Percentiles rank a stretch among this genome's conserved stretches.
Conservation (phyloP, 176 grass and related monocot species). For the Phoenix dactylifera region DNA sequence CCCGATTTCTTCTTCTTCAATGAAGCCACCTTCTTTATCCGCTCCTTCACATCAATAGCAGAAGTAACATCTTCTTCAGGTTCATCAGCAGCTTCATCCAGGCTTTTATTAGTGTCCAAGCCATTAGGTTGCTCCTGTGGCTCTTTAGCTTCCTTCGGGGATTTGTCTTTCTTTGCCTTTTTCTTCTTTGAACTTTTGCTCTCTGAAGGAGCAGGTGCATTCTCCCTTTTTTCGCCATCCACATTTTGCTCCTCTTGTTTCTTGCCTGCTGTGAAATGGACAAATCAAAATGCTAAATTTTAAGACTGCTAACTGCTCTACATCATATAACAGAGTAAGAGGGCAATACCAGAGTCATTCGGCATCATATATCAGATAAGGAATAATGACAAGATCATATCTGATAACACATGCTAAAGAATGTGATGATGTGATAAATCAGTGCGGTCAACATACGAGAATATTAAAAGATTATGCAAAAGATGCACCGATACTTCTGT, state of each 20-base stretch:
- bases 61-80: conserved; percentile 37
- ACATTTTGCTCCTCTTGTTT: conserved; percentile 39
- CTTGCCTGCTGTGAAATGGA: conserved; percentile 29
- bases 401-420: too few relatives aligned
- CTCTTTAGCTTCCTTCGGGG: conserved; percentile 57
- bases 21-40: conserved; percentile 10
- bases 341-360: too few relatives aligned
- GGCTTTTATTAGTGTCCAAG: conserved; percentile 24
- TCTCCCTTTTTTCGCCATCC: conserved; percentile 71
- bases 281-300: too few relatives aligned
- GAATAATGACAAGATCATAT: too few relatives aligned
- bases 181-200: conserved; percentile 88
- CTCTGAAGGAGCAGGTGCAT: conserved; percentile 36
- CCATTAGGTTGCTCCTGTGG: conserved; percentile 35
- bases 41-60: conserved; percentile 2
- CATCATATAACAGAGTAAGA: too few relatives aligned
- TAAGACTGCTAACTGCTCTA: too few relatives aligned
- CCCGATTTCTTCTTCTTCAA: background rate
- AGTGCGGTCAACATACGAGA: too few relatives aligned
- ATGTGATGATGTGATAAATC: too few relatives aligned
- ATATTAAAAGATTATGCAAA: too few relatives aligned
- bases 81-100: conserved; percentile 35
- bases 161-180: conserved; percentile 84
- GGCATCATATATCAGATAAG: too few relatives aligned
- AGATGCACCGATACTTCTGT: too few relatives aligned